Percentiles rank a stretch among this genome's conserved stretches.
These are phyloP conservation scores for Chionographis japonica DNA, from an alignment of 106 monocot species.

Conservation along the genomic window DNA sequence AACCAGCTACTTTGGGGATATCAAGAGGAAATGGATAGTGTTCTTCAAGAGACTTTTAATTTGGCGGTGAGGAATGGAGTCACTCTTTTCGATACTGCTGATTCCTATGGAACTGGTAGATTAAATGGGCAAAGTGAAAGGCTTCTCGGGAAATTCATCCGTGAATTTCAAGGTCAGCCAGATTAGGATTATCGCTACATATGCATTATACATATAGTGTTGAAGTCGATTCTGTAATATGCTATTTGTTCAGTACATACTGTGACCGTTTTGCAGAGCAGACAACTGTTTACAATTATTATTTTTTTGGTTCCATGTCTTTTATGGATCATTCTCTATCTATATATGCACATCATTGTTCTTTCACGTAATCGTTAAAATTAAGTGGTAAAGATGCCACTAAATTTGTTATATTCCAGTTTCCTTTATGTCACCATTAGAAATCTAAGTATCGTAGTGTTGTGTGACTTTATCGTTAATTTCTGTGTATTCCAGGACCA, in stretches of 20 bases:
- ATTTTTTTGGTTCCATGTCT: too few relatives aligned
- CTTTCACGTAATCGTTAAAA: too few relatives aligned
- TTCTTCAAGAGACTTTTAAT: conserved; percentile 68
- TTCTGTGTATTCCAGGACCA: conserved; percentile 41
- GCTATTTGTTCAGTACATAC: too few relatives aligned
- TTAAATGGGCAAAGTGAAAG: conserved; percentile 90
- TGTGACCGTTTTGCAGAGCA: too few relatives aligned
- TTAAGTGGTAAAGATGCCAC: too few relatives aligned
- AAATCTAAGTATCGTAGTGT: background rate
- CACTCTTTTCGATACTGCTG: conserved; percentile 94
- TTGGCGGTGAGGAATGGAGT: conserved; percentile 80
- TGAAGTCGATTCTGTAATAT: too few relatives aligned
- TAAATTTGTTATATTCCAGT: too few relatives aligned
- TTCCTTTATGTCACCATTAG: background rate
- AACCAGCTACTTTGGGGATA: conserved; percentile 97
- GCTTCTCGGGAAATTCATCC: conserved; percentile 94
- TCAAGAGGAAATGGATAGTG: conserved; percentile 74
- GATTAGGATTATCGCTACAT: background rate
- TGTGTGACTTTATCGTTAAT: background rate
- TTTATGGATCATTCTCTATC: too few relatives aligned
- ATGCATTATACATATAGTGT: background rate
- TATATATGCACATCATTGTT: too few relatives aligned
- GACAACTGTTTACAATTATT: too few relatives aligned
- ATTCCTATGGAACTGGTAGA: conserved; percentile 94
- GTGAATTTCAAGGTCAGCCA: conserved; percentile 61